Percentiles rank a stretch among this genome's conserved stretches.
Evolutionary conservation across 2,329 filamentous ascomycete species (phyloP).

Genomic region (Ilyonectria robusta): DNA sequence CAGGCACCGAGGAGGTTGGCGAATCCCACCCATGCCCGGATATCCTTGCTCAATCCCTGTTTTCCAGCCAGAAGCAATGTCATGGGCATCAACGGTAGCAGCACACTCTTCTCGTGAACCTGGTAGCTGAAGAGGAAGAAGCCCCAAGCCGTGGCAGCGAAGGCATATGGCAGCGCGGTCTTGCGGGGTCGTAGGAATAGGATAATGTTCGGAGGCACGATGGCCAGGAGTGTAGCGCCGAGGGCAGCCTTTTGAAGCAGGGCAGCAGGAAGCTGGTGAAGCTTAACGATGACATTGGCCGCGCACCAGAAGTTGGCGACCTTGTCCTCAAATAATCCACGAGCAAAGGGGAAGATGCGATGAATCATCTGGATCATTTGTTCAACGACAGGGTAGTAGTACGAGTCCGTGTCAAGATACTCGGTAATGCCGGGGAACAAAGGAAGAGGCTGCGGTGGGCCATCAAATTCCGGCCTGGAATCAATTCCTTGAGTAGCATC

Average conservation of each 20-base stretch:
- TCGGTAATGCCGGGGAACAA: slow-evolving; percentile 71
- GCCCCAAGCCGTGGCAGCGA: slow-evolving; percentile 91
- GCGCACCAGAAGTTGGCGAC: slow-evolving; percentile 99
- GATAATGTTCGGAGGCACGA: slow-evolving; percentile 83
- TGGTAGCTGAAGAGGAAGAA: slow-evolving; percentile 99
- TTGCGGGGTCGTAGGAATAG: slow-evolving; percentile 85
- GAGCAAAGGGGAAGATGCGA: slow-evolving; percentile 94
- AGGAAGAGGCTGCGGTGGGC: slow-evolving; percentile 73
- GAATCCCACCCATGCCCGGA: slow-evolving; percentile 94
- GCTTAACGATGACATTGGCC: slow-evolving; percentile 89
- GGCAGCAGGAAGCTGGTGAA: slow-evolving; percentile 79
- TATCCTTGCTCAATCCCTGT: slow-evolving; percentile 81
- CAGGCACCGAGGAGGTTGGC: slow-evolving; percentile 90
- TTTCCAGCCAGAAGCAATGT: slow-evolving; percentile 86
- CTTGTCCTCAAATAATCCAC: slow-evolving; percentile 98
- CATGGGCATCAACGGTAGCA: slow-evolving; percentile 94
- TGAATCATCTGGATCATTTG: slow-evolving; percentile 89
- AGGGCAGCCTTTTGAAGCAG: slow-evolving; percentile 85
- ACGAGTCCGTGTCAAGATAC: slow-evolving; percentile 73
- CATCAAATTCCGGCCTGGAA: slow-evolving; percentile 68
- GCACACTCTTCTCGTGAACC: slow-evolving; percentile 97
- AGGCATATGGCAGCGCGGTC: slow-evolving; percentile 81
- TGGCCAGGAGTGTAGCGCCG: slow-evolving; percentile 80
- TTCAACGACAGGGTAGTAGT: slow-evolving; percentile 81
- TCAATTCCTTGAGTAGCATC: slow-evolving; percentile 76